Conservation (phyloP, 139 green algal genomes). For the Deuterostichococcus epilithicus region DNA sequence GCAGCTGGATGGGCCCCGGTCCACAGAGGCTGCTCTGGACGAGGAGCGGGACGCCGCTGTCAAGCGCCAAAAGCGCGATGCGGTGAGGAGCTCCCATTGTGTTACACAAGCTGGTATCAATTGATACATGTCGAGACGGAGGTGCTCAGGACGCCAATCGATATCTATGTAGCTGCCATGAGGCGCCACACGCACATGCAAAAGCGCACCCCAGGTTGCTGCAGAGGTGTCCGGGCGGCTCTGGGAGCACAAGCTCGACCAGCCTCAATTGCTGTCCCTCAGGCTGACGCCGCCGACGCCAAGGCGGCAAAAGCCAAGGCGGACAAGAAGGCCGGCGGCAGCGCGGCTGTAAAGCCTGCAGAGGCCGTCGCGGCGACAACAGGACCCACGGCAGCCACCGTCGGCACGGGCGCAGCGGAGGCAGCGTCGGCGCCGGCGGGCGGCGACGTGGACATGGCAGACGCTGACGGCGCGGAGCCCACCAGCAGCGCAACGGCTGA, state of each 20-base stretch:
- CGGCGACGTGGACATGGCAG: conserved; percentile 58
- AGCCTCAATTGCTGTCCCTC: no score
- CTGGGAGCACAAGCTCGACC: no score
- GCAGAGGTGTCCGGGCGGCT: no score
- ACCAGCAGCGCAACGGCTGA: conserved; percentile 4
- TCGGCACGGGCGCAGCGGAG: conserved; percentile 7
- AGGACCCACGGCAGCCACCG: not conserved
- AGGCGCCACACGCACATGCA: no score
- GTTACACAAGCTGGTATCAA: no score
- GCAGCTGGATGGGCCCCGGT: conserved; percentile 69
- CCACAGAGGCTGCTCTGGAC: conserved; percentile 35
- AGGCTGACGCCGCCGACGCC: conserved; percentile 10
- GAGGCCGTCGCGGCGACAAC: conserved; percentile 8
- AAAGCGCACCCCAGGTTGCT: no score
- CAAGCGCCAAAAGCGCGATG: not conserved
- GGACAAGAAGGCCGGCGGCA: conserved; percentile 12
- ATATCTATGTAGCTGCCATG: no score
- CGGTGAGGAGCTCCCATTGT: no score
- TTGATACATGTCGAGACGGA: no score
- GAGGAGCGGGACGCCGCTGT: conserved; percentile 21
- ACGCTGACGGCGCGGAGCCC: conserved; percentile 24
- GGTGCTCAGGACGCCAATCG: no score
- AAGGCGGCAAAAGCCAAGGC: not conserved
- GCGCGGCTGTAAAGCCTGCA: not conserved
- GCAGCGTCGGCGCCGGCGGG: not conserved